Conservation (phyloP, 345 rosid genomes). For the Microthlaspi erraticum region DNA sequence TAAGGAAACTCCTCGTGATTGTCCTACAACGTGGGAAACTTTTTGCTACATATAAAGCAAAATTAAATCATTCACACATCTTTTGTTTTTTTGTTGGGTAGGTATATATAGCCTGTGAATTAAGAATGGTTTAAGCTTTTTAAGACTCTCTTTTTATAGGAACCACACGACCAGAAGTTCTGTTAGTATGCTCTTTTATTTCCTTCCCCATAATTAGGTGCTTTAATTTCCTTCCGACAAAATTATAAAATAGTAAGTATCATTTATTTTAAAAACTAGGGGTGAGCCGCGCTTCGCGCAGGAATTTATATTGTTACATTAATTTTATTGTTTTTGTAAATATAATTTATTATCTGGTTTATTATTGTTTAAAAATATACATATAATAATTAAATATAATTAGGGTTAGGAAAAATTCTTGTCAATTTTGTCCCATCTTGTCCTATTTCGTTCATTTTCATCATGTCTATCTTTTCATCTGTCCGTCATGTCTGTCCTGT, state of each 20-base stretch:
- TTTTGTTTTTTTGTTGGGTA: slow-evolving; percentile 44
- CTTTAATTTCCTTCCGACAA: slow-evolving; percentile 33
- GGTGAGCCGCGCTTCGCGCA: too few relatives aligned
- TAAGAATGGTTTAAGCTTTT: slow-evolving; percentile 29
- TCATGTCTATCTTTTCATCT: too few relatives aligned
- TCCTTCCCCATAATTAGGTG: slow-evolving; percentile 41
- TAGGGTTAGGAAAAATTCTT: too few relatives aligned
- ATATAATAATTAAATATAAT: too few relatives aligned
- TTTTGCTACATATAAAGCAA: slow-evolving; percentile 27
- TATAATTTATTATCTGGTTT: too few relatives aligned
- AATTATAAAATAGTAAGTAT: background rate
- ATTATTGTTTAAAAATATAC: too few relatives aligned
- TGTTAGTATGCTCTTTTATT: slow-evolving; percentile 38
- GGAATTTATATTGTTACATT: too few relatives aligned
- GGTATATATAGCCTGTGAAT: slow-evolving; percentile 36
- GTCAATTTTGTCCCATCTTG: too few relatives aligned
- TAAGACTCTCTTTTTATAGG: slow-evolving; percentile 28
- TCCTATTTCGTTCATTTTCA: too few relatives aligned
- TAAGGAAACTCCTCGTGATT: background rate
- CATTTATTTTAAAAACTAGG: too few relatives aligned
- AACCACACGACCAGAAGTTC: slow-evolving; percentile 39
- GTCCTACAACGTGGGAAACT: slow-evolving; percentile 46
- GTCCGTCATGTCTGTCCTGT: too few relatives aligned
- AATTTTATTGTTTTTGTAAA: too few relatives aligned
- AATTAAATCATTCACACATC: slow-evolving; percentile 25